Base-by-base conservation (phyloP, 768 basidiomycete genomes). In the Solioccasus polychromus region DNA sequence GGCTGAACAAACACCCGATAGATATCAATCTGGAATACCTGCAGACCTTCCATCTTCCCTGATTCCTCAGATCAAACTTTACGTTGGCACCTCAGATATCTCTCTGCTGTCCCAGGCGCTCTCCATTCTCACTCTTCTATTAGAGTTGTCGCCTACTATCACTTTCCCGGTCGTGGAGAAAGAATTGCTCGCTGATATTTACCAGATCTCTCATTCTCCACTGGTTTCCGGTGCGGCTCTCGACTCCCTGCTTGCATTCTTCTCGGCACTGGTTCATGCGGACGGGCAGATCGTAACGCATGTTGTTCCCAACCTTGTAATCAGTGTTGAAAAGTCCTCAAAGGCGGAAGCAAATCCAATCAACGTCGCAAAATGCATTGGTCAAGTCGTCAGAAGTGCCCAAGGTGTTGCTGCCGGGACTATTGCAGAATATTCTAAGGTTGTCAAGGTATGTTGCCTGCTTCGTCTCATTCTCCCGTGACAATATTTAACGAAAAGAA, bases 331-430 rank as follows among this genome's bases (percentile, higher is more conserved):
- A 55, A 90, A 83, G 60, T 78, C 80, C 1, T 69, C 76, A 0
- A 84, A 77, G 52, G 59, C 66, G 0, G 82, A 85, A 8, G 68
- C 62, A 25, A 81, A 72, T 50, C 70, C 78, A 15, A 66, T 74
- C 3, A 95, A 92, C 52, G 85, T 92, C 12, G 89, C 93, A 26
- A 86, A 82, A 58, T 92, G 88, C 51, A 73, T 98, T 14, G 92
- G 88, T 0, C 82, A 85, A 45, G 82, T 95, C 48, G 88, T 94
- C 19, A 80, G 72, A 59, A 81, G 79, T 50, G 71, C 82, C 28
- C 83, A 78, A 24, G 75, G 72, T 17, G 75, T 92, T 29, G 87
- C 89, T 12, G 88, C 88, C 0, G 88, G 86, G 15, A 83, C 88
- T 5, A 86, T 96, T 48, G 85, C 84, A 0, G 86, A 91, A 62